Evolutionary conservation across 441 rosid species (phyloP).

Genomic region (Hypseocharis bilobata): DNA sequence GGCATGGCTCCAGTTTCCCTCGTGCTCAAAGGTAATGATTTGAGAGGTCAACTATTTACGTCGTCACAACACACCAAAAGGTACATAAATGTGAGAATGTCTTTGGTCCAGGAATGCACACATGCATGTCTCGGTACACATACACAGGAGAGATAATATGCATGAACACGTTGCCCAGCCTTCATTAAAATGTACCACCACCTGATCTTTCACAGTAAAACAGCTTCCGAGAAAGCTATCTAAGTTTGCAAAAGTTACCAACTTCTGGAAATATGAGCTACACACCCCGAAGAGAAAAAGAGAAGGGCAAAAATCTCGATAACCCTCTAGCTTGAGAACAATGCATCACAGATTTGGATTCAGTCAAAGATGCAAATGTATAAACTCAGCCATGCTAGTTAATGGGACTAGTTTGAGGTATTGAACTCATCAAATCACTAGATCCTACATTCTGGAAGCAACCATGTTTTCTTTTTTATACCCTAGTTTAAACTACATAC

Average conservation of each 20-base stretch:
- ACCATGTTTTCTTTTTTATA: no score
- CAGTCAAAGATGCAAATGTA: background rate
- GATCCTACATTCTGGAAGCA: no score
- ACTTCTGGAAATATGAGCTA: background rate
- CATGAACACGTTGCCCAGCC: background rate
- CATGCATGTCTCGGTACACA: background rate
- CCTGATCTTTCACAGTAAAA: background rate
- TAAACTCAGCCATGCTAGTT: no score
- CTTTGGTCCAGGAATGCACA: conserved; percentile 15
- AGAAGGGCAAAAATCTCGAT: no score
- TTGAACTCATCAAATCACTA: no score
- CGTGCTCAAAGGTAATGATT: conserved; percentile 87
- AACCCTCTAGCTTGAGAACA: no score
- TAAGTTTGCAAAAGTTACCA: background rate
- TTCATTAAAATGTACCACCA: background rate
- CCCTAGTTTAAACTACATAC: no score
- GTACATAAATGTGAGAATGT: conserved; percentile 20
- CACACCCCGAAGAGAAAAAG: no score
- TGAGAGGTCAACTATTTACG: conserved; percentile 64
- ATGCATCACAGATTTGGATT: background rate
- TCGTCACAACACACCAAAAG: conserved; percentile 27
- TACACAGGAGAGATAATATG: background rate
- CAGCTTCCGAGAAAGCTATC: background rate
- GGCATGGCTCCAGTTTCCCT: conserved; percentile 93
- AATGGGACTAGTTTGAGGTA: no score